Conservation (phyloP, 2,329 filamentous ascomycete species). For the Neospermospora avenae region DNA sequence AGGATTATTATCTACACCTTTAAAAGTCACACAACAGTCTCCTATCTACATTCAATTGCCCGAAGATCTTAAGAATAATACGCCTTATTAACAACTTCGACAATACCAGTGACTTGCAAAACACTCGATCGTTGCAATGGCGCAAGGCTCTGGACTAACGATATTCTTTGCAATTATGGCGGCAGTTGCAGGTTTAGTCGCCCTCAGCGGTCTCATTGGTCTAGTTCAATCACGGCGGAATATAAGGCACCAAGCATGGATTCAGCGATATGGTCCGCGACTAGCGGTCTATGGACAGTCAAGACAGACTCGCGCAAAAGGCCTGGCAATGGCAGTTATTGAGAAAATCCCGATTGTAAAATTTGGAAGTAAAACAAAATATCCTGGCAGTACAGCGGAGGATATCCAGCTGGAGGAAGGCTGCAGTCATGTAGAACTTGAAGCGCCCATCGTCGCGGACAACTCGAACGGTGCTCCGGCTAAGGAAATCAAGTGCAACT, state of each 20-base stretch:
- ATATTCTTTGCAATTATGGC: background rate
- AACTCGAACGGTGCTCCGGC: background rate
- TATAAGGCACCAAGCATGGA: background rate
- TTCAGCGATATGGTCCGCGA: background rate
- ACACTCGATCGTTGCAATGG: too few relatives aligned
- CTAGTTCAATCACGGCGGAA: background rate
- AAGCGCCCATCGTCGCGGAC: background rate
- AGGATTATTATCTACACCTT: too few relatives aligned
- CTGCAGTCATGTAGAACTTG: background rate
- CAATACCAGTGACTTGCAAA: too few relatives aligned
- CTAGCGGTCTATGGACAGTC: background rate
- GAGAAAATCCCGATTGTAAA: constrained; percentile 2
- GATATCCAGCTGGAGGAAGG: background rate
- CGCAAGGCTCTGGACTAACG: background rate
- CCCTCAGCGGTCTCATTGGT: background rate
- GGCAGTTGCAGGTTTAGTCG: background rate
- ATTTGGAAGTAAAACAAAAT: background rate
- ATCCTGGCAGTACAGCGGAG: background rate
- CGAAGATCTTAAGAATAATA: too few relatives aligned
- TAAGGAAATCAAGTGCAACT: background rate
- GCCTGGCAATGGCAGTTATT: background rate
- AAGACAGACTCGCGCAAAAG: background rate
- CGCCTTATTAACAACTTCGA: too few relatives aligned
- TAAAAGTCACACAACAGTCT: too few relatives aligned
- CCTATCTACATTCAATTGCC: too few relatives aligned